Conservation (phyloP, 768 basidiomycete species). For the Pisolithus sp. region DNA sequence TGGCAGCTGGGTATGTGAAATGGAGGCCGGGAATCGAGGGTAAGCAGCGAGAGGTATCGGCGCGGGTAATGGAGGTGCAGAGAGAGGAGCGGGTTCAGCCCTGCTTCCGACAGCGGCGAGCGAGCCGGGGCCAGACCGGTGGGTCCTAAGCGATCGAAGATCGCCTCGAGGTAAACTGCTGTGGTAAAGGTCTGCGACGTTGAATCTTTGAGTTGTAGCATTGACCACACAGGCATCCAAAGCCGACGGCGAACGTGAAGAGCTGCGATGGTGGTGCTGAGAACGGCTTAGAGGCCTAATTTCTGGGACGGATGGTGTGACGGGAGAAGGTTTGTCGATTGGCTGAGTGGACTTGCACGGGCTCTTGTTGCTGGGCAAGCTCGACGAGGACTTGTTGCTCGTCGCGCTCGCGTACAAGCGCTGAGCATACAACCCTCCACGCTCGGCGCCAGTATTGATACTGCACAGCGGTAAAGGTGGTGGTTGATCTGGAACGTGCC, state of each 20-base stretch:
- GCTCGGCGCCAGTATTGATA: conserved; percentile 4
- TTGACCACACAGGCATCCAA: conserved; percentile 1
- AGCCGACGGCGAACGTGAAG: conserved; percentile 3
- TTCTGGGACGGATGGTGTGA: background rate
- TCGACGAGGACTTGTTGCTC: conserved; percentile 10
- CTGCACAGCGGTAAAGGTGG: background rate
- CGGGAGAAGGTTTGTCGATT: background rate
- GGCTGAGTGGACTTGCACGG: conserved; percentile 1
- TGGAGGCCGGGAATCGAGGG: background rate
- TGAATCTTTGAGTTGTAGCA: conserved; percentile 1
- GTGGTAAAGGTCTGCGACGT: conserved; percentile 14
- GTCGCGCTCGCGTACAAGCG: conserved; percentile 39
- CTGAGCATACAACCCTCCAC: conserved; percentile 32
- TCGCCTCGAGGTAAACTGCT: conserved; percentile 5
- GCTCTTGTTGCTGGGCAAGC: background rate
- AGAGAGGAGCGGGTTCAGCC: background rate
- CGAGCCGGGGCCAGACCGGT: background rate
- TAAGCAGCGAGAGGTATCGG: background rate
- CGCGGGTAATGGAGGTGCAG: background rate
- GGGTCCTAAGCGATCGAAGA: conserved; percentile 1
- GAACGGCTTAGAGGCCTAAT: background rate
- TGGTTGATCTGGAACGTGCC: background rate
- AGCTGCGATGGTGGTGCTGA: background rate
- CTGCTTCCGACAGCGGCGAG: background rate
- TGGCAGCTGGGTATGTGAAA: background rate